Evolutionary conservation across 1,284 basidiomycete species (phyloP).

Genomic region (Tilletia horrida): DNA sequence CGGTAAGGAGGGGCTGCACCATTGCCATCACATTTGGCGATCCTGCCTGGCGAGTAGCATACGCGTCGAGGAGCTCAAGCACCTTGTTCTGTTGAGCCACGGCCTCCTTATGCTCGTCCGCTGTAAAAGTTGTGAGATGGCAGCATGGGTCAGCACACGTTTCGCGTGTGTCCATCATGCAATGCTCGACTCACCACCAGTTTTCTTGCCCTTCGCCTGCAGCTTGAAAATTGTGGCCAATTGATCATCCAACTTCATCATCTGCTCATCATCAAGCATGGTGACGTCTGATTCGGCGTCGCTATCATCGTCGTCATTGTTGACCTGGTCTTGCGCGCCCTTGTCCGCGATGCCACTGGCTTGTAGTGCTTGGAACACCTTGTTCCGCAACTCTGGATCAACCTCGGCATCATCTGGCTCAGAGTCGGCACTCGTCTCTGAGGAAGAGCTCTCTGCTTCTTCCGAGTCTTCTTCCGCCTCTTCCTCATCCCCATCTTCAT

Average conservation of each 20-base stretch:
- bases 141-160: neutral
- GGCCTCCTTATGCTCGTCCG: slow-evolving; percentile 28
- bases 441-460: slow-evolving; percentile 8
- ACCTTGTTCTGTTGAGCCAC: slow-evolving; percentile 90
- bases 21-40: slow-evolving; percentile 65
- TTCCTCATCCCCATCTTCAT: slow-evolving; percentile 56
- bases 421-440: neutral
- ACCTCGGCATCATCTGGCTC: slow-evolving; percentile 57
- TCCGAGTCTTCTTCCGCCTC: slow-evolving; percentile 22
- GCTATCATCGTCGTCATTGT: slow-evolving; percentile 55
- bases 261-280: slow-evolving; percentile 73
- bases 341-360: slow-evolving; percentile 67
- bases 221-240: slow-evolving; percentile 80
- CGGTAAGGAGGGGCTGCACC: slow-evolving; percentile 72
- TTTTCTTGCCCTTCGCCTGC: slow-evolving; percentile 64
- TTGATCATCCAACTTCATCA: slow-evolving; percentile 92
- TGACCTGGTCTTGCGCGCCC: slow-evolving; percentile 52
- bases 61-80: slow-evolving; percentile 83
- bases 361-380: slow-evolving; percentile 74
- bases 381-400: slow-evolving; percentile 65
- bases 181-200: slow-evolving; percentile 61
- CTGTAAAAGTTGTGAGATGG: slow-evolving; percentile 20
- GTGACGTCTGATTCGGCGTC: slow-evolving; percentile 28
- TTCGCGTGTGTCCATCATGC: neutral
- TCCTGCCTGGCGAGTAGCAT: slow-evolving; percentile 70